Conservation (phyloP, 306 rosid genomes). For the Sicyos edulis region DNA sequence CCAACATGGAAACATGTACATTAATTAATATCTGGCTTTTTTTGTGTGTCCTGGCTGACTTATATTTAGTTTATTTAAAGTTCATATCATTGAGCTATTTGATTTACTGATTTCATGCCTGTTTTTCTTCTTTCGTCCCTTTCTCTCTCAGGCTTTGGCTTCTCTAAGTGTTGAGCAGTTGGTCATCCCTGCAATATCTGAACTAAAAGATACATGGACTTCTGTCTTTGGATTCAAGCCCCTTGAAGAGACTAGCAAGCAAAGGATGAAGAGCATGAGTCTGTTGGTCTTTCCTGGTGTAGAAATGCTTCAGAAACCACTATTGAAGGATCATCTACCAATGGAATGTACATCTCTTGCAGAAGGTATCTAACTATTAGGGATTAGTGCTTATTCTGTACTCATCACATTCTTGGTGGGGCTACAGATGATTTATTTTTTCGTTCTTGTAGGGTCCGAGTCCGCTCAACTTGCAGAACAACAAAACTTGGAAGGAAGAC, state of each 20-base stretch:
- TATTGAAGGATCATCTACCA: slow-evolving; percentile 27
- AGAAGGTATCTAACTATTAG: slow-evolving; percentile 33
- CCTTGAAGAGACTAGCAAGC: slow-evolving; percentile 48
- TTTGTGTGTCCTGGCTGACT: slow-evolving; percentile 5
- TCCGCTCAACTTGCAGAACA: slow-evolving; percentile 20
- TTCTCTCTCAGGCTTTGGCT: slow-evolving; percentile 51
- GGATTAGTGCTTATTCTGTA: slow-evolving; percentile 8
- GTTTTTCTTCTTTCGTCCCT: slow-evolving; percentile 5
- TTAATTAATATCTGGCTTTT: background rate
- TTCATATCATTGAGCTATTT: slow-evolving; percentile 3
- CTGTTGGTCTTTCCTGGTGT: slow-evolving; percentile 80
- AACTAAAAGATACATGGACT: slow-evolving; percentile 78
- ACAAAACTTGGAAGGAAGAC: slow-evolving; percentile 20
- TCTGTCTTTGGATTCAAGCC: slow-evolving; percentile 74
- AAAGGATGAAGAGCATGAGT: slow-evolving; percentile 51
- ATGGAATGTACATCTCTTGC: slow-evolving; percentile 28
- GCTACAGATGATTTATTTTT: background rate
- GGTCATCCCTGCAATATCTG: slow-evolving; percentile 89
- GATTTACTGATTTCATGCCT: slow-evolving; percentile 6
- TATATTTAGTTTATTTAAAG: background rate
- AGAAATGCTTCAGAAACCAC: slow-evolving; percentile 70
- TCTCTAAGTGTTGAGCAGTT: slow-evolving; percentile 69
- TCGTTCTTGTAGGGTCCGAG: slow-evolving; percentile 34
- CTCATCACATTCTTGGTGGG: background rate
- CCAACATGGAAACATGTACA: background rate